phyloP scores from a whole-genome alignment of 768 basidiomycete genomes.

The Dacryopinax spathularia region DNA sequence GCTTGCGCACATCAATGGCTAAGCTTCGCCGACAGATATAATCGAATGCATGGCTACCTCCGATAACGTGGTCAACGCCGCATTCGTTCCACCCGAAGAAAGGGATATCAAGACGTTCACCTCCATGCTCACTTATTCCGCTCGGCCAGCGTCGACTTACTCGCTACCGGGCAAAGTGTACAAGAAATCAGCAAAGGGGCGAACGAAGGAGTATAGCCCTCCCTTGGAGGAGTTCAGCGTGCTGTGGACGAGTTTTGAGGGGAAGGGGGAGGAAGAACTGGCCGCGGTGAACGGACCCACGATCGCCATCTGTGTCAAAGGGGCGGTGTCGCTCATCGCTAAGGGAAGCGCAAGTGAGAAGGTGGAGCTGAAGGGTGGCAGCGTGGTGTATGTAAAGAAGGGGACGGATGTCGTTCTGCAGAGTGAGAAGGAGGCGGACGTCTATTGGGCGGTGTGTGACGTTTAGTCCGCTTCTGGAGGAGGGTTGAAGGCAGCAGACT shows the following conservation, averaged over 20 bases:
- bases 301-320: constrained; percentile 19
- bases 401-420: constrained; percentile 14
- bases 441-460: constrained; percentile 22
- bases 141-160: constrained; percentile 18
- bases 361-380: constrained; percentile 14
- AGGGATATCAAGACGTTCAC: constrained; percentile 16
- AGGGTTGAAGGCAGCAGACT: too few relatives aligned
- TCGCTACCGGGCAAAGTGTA: constrained; percentile 13
- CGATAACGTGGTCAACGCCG: too few relatives aligned
- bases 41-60: too few relatives aligned
- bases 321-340: constrained; percentile 10
- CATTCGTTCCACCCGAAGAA: too few relatives aligned
- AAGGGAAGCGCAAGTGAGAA: constrained; percentile 11
- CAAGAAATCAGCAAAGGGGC: constrained; percentile 8
- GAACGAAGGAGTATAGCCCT: constrained; percentile 17
- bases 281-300: constrained; percentile 15
- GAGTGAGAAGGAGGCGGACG: constrained; percentile 13
- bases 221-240: constrained; percentile 22
- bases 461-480: too few relatives aligned
- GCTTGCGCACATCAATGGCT: too few relatives aligned
- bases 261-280: constrained; percentile 9
- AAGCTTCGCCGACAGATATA: too few relatives aligned
- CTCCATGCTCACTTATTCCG: constrained; percentile 19
- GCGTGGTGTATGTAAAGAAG: constrained; percentile 17
- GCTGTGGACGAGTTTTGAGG: constrained; percentile 16